Percentiles rank a stretch among this genome's conserved stretches.
These are phyloP conservation scores for Talaromyces sp. DNA, from an alignment of 2,329 filamentous ascomycete genomes.

Conservation along the genomic window DNA sequence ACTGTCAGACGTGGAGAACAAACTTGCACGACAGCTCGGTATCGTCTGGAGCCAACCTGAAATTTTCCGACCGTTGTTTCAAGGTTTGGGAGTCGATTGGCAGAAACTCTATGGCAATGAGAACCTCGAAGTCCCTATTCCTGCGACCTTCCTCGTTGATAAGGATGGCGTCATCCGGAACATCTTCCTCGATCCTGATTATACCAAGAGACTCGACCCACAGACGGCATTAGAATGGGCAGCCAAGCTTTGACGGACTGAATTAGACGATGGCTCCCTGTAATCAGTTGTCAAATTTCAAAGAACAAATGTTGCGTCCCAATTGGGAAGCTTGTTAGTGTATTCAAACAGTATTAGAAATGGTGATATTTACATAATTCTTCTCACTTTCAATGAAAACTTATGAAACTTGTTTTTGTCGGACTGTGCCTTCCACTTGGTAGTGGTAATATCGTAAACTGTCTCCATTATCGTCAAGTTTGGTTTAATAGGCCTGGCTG, in stretches of 20 bases:
- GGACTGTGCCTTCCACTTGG: neutral
- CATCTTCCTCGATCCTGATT: slow-evolving; percentile 38
- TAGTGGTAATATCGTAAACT: neutral
- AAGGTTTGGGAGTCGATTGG: slow-evolving; percentile 31
- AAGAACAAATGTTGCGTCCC: neutral
- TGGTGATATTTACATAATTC: too few relatives aligned
- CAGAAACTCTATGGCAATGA: slow-evolving; percentile 38
- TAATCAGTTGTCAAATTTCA: neutral
- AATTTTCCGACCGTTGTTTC: slow-evolving; percentile 26
- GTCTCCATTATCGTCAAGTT: neutral
- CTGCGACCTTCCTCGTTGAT: slow-evolving; percentile 41
- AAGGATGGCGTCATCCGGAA: slow-evolving; percentile 36
- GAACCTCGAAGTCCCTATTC: slow-evolving; percentile 38
- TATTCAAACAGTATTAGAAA: too few relatives aligned
- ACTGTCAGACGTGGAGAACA: slow-evolving; percentile 40
- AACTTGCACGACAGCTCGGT: slow-evolving; percentile 36
- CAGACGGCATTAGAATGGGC: slow-evolving; percentile 7
- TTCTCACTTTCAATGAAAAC: too few relatives aligned
- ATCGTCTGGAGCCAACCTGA: slow-evolving; percentile 36
- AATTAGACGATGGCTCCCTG: neutral
- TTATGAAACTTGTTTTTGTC: too few relatives aligned
- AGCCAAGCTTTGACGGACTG: neutral
- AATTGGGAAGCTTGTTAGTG: neutral
- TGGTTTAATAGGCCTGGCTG: neutral
- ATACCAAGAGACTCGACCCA: slow-evolving; percentile 19